A percentile compares a stretch with the other conserved stretches of the same genome.
Conservation (phyloP, 2,329 filamentous ascomycete genomes). For the Neofusicoccum cordaticola region DNA sequence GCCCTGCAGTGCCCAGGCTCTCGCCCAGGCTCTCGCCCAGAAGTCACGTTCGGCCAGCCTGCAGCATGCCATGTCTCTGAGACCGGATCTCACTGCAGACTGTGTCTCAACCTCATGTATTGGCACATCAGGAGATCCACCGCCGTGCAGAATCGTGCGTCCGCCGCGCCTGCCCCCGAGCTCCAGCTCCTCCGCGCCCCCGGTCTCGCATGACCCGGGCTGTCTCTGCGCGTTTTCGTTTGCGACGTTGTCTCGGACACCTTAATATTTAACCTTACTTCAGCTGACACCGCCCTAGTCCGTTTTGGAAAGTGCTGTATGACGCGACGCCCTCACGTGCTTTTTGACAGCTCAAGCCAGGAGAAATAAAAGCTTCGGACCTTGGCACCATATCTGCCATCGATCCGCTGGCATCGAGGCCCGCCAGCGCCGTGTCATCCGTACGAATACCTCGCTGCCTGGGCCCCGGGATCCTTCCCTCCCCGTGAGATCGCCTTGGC, state of each 20-base stretch:
- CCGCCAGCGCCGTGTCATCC: too few relatives aligned
- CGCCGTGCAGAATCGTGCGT: neutral
- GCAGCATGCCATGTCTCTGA: neutral
- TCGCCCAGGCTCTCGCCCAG: too few relatives aligned
- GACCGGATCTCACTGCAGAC: neutral
- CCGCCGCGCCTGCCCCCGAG: neutral
- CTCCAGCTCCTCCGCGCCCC: too few relatives aligned
- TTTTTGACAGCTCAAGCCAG: too few relatives aligned
- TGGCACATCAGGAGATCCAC: neutral
- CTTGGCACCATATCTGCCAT: too few relatives aligned
- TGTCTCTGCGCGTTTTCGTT: neutral
- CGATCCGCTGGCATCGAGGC: too few relatives aligned
- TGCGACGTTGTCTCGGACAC: neutral
- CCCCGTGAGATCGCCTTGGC: too few relatives aligned
- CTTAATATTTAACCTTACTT: conserved; percentile 10
- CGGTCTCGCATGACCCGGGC: neutral
- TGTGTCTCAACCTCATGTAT: neutral
- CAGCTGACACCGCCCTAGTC: neutral
- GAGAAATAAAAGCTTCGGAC: too few relatives aligned
- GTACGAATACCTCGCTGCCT: too few relatives aligned
- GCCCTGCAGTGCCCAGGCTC: neutral
- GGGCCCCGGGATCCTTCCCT: too few relatives aligned
- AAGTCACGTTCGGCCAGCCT: neutral
- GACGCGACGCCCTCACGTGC: too few relatives aligned
- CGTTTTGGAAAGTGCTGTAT: neutral